Conservation (phyloP, 1,284 basidiomycete genomes). For the Boletus semigastroideus region DNA sequence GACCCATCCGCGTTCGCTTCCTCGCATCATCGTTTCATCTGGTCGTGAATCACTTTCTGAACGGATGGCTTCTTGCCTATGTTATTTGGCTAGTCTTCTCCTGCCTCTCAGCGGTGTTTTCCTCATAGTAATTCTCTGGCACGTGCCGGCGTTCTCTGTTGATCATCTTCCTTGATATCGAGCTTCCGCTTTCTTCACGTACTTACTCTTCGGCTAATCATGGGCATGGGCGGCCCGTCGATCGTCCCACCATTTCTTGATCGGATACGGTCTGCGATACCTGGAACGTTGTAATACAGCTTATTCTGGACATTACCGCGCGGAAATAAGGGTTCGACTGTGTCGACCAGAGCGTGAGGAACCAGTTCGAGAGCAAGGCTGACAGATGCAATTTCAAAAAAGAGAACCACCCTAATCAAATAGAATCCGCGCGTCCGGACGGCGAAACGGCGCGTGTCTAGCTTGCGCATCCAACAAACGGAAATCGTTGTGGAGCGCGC, state of each 20-base stretch:
- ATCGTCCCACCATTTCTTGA: conserved; percentile 21
- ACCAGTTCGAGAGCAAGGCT: neutral
- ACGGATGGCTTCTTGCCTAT: conserved; percentile 21
- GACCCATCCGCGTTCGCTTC: conserved; percentile 10
- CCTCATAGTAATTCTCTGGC: conserved; percentile 15
- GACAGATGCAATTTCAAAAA: conserved; percentile 11
- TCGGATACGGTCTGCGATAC: conserved; percentile 36
- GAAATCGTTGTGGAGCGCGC: conserved; percentile 8
- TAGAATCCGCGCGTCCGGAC: neutral
- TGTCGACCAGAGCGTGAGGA: conserved; percentile 6
- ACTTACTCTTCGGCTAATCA: conserved; percentile 30
- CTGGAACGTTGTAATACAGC: conserved; percentile 39
- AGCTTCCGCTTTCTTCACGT: conserved; percentile 16
- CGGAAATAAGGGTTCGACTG: conserved; percentile 29
- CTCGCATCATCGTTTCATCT: conserved; percentile 10
- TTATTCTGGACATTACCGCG: conserved; percentile 27
- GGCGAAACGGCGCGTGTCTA: conserved; percentile 4
- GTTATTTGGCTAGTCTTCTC: conserved; percentile 19
- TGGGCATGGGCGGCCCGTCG: conserved; percentile 15
- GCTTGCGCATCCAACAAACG: conserved; percentile 3
- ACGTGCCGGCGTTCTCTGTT: neutral
- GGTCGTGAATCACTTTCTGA: conserved; percentile 5
- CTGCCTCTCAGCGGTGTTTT: neutral
- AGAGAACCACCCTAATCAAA: conserved; percentile 12
- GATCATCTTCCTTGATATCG: conserved; percentile 10